Percentiles rank a stretch among this genome's conserved stretches.
Conservation (phyloP, 2,329 filamentous ascomycete genomes). For the Claviceps citrina region DNA sequence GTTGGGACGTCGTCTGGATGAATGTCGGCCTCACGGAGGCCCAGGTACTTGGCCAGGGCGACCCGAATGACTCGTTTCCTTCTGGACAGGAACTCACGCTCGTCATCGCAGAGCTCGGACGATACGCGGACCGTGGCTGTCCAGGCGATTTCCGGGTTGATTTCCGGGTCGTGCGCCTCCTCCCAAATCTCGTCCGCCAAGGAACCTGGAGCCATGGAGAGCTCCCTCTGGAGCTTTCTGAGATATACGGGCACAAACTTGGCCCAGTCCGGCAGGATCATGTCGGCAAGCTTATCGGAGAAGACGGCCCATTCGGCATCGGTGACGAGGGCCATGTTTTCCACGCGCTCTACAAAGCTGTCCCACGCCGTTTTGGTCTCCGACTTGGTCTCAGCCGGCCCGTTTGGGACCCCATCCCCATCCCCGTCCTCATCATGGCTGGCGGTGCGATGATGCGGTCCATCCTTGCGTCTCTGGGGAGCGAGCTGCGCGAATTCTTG, state of each 20-base stretch:
- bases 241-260: conserved; percentile 60
- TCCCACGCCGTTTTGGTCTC: conserved; percentile 29
- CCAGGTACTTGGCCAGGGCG: conserved; percentile 70
- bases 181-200: conserved; percentile 86
- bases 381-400: conserved; percentile 9
- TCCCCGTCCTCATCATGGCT: conserved; percentile 7
- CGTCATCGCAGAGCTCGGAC: conserved; percentile 64
- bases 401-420: too few species aligned
- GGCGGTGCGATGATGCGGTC: background rate
- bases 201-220: conserved; percentile 76
- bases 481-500: conserved; percentile 26
- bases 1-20: conserved; percentile 83
- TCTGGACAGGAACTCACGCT: conserved; percentile 56
- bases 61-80: conserved; percentile 53
- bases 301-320: conserved; percentile 40
- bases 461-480: background rate
- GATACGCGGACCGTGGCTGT: conserved; percentile 73
- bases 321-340: conserved; percentile 37
- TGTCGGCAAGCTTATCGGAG: conserved; percentile 47
- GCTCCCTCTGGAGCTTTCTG: conserved; percentile 70
- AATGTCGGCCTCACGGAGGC: conserved; percentile 62
- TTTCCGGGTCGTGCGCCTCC: conserved; percentile 68
- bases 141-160: conserved; percentile 77
- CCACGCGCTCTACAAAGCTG: conserved; percentile 31
- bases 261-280: conserved; percentile 72